Conservation (phyloP, 2,329 filamentous ascomycete genomes). For the Uncinocarpus reesii region DNA sequence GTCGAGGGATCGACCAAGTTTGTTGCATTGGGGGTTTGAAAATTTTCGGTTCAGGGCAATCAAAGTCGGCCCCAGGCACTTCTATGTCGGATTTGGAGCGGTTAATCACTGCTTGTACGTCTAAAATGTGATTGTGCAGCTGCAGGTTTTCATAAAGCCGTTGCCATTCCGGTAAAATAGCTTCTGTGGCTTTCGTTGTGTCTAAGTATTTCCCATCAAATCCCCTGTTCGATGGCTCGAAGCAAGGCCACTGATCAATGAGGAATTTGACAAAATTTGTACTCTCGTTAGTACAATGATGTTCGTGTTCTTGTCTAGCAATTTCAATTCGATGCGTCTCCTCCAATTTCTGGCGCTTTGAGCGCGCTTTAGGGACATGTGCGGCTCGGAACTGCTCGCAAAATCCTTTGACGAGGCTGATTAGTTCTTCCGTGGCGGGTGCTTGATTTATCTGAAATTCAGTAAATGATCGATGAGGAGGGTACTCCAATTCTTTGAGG, state of each 20-base stretch:
- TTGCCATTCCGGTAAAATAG: slow-evolving; percentile 40
- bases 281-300: not conserved
- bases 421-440: not conserved
- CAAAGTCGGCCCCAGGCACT: not conserved
- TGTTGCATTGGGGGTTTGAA: not conserved
- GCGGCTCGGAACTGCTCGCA: not conserved
- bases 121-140: slow-evolving; percentile 35
- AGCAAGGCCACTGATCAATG: not conserved
- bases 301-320: not conserved
- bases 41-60: not conserved
- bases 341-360: not conserved
- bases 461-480: not conserved
- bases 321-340: not conserved
- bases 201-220: not conserved
- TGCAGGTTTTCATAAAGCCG: slow-evolving; percentile 40
- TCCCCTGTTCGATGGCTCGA: not conserved
- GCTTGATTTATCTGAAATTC: not conserved
- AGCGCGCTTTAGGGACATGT: not conserved
- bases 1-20: not conserved
- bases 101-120: slow-evolving; percentile 37
- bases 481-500: not conserved
- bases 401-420: not conserved
- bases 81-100: slow-evolving; percentile 13
- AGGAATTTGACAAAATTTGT: not conserved
- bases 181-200: slow-evolving; percentile 28